These are phyloP conservation scores for Mucor irregularis DNA, from an alignment of 371 early-diverging fungal species.

Conservation along the genomic window DNA sequence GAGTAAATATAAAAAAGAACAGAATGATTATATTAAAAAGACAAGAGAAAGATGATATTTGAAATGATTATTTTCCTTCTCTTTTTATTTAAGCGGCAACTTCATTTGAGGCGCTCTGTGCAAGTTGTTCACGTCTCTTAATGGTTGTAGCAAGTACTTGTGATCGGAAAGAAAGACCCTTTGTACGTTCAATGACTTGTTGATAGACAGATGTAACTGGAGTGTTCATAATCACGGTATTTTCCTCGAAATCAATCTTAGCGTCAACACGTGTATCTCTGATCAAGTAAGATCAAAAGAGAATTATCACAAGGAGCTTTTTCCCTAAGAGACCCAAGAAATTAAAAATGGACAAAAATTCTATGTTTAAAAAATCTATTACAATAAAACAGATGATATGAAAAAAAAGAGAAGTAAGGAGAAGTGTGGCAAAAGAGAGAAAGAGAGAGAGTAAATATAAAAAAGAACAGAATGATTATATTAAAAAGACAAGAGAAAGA, in stretches of 20 bases:
- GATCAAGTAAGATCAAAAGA: too few species aligned
- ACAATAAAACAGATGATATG: too few species aligned
- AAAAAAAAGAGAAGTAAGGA: too few species aligned
- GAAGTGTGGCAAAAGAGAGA: too few species aligned
- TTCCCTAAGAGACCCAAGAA: too few species aligned
- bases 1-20: neutral
- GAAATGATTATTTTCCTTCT: constrained; percentile 4
- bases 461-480: neutral
- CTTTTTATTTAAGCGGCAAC: constrained; percentile 15
- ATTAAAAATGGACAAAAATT: too few species aligned
- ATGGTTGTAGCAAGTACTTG: constrained; percentile 87
- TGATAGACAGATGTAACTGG: constrained; percentile 85
- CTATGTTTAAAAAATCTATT: too few species aligned
- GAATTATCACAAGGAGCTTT: too few species aligned
- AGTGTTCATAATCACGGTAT: constrained; percentile 92
- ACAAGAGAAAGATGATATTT: too few species aligned
- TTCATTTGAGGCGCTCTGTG: constrained; percentile 22
- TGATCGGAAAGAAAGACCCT: constrained; percentile 86
- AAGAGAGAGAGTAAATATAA: too few species aligned
- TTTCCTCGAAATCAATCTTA: constrained; percentile 93
- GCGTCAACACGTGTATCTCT: constrained; percentile 94
- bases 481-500: too few species aligned
- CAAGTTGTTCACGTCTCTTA: constrained; percentile 76
- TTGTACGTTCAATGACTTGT: constrained; percentile 92
- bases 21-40: too few species aligned